Conservation (phyloP, 768 basidiomycete species). For the Kwoniella europaea region DNA sequence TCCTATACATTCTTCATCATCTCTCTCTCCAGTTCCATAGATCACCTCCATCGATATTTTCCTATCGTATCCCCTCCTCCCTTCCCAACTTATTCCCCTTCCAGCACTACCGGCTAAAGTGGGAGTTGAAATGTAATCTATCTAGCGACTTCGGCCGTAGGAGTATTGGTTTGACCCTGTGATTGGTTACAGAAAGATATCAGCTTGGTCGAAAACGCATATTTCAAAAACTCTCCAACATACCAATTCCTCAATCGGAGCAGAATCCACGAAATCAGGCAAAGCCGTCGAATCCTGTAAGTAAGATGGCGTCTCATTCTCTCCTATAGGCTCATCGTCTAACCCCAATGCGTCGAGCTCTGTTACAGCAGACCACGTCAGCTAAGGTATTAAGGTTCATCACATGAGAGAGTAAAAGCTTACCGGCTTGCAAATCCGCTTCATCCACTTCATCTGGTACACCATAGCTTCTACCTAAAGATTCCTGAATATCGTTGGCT, state of each 20-base stretch:
- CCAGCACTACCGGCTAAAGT: too few species aligned
- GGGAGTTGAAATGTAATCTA: background rate
- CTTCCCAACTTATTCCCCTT: background rate
- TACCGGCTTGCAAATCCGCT: slow-evolving; percentile 93
- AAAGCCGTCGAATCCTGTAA: slow-evolving; percentile 76
- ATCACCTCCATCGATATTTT: background rate
- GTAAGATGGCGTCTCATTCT: slow-evolving; percentile 89
- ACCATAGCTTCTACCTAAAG: slow-evolving; percentile 87
- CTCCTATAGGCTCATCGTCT: slow-evolving; percentile 71
- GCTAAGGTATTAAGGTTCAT: too few species aligned
- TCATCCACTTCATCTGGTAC: slow-evolving; percentile 98
- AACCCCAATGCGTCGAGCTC: slow-evolving; percentile 86
- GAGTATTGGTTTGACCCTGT: slow-evolving; percentile 17
- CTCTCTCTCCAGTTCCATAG: background rate
- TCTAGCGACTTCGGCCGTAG: slow-evolving; percentile 38
- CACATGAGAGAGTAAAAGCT: slow-evolving; percentile 46
- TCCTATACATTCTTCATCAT: background rate
- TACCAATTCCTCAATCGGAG: slow-evolving; percentile 68
- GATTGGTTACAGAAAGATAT: background rate
- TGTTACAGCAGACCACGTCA: slow-evolving; percentile 53
- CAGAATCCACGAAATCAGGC: slow-evolving; percentile 90
- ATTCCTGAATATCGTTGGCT: slow-evolving; percentile 96
- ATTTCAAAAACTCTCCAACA: background rate
- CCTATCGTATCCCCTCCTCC: background rate
- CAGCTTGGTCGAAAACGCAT: background rate